Evolutionary conservation across 2,329 filamentous ascomycete species (phyloP).

Genomic region (Sclerotinia borealis): DNA sequence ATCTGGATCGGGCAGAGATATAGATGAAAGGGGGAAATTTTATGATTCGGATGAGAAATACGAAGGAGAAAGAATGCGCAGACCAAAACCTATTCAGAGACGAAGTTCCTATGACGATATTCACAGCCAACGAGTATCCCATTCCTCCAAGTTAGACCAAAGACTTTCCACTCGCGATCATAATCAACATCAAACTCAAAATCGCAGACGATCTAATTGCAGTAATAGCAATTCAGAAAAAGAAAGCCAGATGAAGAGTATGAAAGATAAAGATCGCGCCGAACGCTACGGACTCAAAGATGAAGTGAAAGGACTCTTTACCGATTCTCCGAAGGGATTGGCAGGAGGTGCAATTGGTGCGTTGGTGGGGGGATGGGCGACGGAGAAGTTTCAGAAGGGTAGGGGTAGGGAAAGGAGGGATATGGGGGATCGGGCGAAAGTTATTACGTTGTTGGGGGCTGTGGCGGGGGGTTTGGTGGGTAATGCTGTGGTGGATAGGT

Average conservation of each 20-base stretch:
- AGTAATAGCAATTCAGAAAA: not conserved
- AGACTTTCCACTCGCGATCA: not conserved
- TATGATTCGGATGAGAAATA: not conserved
- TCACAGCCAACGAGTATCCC: not conserved
- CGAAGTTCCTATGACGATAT: conserved; percentile 8
- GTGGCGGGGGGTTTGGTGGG: conserved; percentile 25
- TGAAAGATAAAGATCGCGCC: conserved; percentile 1
- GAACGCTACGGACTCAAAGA: conserved; percentile 17
- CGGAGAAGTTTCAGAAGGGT: conserved; percentile 19
- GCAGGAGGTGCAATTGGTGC: conserved; percentile 23
- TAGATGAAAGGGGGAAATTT: not conserved
- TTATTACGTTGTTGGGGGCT: conserved; percentile 26
- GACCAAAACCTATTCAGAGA: not conserved
- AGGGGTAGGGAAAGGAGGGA: conserved; percentile 15
- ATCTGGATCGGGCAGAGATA: not conserved
- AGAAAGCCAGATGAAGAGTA: not conserved
- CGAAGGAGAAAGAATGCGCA: not conserved
- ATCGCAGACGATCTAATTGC: not conserved
- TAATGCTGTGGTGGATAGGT: conserved; percentile 26
- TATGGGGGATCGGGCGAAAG: conserved; percentile 12
- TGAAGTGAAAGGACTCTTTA: conserved; percentile 21
- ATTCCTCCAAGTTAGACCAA: not conserved
- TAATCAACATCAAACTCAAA: no score
- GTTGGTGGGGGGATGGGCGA: conserved; percentile 26
- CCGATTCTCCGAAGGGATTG: conserved; percentile 18